These are phyloP conservation scores for Cyberlindnera euphorbiiphila DNA, from an alignment of 805 yeast genomes.

Conservation along the genomic window DNA sequence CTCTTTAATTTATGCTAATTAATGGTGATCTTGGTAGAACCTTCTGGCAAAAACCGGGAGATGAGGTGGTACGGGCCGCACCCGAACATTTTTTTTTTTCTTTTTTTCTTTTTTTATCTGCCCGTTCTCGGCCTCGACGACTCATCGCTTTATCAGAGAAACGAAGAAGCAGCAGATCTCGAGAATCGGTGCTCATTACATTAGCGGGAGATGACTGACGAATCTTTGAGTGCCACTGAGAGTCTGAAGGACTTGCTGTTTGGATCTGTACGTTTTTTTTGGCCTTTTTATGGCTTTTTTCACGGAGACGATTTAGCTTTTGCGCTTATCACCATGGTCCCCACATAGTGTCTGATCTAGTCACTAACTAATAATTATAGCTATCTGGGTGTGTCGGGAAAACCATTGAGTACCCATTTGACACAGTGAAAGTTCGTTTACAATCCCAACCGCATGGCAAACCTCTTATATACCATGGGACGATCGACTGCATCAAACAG, in stretches of 20 bases:
- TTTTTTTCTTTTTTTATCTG: no score
- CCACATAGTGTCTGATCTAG: no score
- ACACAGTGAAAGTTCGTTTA: constrained; percentile 84
- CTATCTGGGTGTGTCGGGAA: constrained; percentile 79
- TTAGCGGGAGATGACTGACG: constrained; percentile 9
- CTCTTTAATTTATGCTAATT: no score
- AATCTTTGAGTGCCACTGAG: constrained; percentile 15
- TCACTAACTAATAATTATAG: constrained; percentile 9
- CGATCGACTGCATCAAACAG: constrained; percentile 59
- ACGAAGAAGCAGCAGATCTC: no score
- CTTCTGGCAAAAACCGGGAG: constrained; percentile 2
- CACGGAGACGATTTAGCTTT: no score
- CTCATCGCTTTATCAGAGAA: no score
- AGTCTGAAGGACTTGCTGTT: constrained; percentile 33
- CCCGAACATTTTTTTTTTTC: no score
- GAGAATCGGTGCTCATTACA: not conserved
- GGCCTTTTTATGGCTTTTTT: no score
- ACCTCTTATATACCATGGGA: constrained; percentile 48
- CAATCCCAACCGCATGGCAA: constrained; percentile 63
- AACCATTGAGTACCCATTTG: constrained; percentile 86
- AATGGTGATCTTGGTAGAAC: no score
- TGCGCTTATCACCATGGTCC: no score
- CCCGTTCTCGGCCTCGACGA: no score
- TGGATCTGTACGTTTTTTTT: constrained; percentile 31
- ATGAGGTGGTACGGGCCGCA: constrained; percentile 2